A percentile compares a stretch with the other conserved stretches of the same genome.
Evolutionary conservation across 805 yeast genomes (phyloP).

Genomic region (Spathaspora boniae): DNA sequence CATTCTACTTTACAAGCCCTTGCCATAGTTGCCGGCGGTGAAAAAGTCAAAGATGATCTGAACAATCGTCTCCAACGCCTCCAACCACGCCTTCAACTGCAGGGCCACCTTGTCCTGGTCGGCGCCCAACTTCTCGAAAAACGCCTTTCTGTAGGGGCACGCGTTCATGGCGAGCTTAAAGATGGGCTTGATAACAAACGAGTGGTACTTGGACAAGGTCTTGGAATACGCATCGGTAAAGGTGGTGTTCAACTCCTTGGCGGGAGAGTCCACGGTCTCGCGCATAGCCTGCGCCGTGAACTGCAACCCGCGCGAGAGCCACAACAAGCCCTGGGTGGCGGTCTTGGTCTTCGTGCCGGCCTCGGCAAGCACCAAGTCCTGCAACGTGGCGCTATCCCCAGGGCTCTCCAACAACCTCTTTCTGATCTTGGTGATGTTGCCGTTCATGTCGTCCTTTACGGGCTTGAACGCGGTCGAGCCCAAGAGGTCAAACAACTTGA

Average conservation of each 20-base stretch:
- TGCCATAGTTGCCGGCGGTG: constrained; percentile 79
- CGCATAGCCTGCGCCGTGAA: constrained; percentile 90
- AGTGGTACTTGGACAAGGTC: constrained; percentile 79
- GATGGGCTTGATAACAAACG: constrained; percentile 76
- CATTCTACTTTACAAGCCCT: constrained; percentile 56
- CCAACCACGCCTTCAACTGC: constrained; percentile 72
- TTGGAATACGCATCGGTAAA: constrained; percentile 82
- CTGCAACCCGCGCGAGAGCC: constrained; percentile 83
- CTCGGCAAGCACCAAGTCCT: constrained; percentile 73
- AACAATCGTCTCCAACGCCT: constrained; percentile 73
- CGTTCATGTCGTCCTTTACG: constrained; percentile 85
- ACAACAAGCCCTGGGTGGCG: constrained; percentile 87
- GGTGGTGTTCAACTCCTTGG: constrained; percentile 64
- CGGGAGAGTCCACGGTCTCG: constrained; percentile 65
- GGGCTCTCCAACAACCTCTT: constrained; percentile 65
- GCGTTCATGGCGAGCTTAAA: constrained; percentile 95
- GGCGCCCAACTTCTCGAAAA: constrained; percentile 76
- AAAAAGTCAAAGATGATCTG: constrained; percentile 70
- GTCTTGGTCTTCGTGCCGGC: constrained; percentile 62
- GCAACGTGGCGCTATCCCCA: constrained; percentile 60
- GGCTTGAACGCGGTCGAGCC: constrained; percentile 83
- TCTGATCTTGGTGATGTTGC: constrained; percentile 76
- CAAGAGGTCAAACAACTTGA: constrained; percentile 75
- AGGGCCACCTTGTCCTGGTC: constrained; percentile 63
- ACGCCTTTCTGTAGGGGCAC: constrained; percentile 85